phyloP scores from a whole-genome alignment of 1,139 yeast genomes.

The Pichia sp. region DNA sequence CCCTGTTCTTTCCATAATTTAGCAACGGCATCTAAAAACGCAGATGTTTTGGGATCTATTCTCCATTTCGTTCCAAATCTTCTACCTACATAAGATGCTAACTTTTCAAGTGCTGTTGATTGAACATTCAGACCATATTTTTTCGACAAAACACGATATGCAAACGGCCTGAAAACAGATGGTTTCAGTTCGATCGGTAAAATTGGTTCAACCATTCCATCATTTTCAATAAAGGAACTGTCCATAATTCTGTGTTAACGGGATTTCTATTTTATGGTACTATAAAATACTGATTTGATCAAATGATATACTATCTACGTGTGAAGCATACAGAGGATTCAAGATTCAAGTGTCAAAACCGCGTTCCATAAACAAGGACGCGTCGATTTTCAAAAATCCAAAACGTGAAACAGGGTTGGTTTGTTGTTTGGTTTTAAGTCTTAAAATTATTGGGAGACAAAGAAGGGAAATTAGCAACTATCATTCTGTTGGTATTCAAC shows the following conservation, averaged over 20 bases:
- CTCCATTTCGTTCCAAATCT: constrained; percentile 87
- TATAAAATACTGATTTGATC: too few relatives aligned
- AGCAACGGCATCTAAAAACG: constrained; percentile 74
- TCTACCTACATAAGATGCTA: constrained; percentile 69
- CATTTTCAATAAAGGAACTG: constrained; percentile 14
- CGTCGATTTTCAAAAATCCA: not conserved
- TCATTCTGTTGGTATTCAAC: too few relatives aligned
- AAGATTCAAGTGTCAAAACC: not conserved
- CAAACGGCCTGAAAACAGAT: constrained; percentile 80
- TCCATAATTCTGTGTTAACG: constrained; percentile 6
- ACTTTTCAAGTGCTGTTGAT: constrained; percentile 67
- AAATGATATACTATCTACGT: too few relatives aligned
- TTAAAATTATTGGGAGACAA: too few relatives aligned
- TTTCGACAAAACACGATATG: constrained; percentile 82
- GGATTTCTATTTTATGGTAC: too few relatives aligned
- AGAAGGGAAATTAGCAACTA: too few relatives aligned
- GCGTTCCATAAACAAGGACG: not conserved
- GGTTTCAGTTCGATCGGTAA: constrained; percentile 75
- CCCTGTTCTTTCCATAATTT: constrained; percentile 83
- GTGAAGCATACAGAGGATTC: too few relatives aligned
- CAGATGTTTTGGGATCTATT: constrained; percentile 57
- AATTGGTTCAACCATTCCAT: constrained; percentile 24
- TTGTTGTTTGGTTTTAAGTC: too few relatives aligned
- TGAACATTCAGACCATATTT: constrained; percentile 89
- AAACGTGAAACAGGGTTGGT: too few relatives aligned